A percentile compares a stretch with the other conserved stretches of the same genome.
Conservation (phyloP, 148 eudicot genomes). For the Suaeda aralocaspica region DNA sequence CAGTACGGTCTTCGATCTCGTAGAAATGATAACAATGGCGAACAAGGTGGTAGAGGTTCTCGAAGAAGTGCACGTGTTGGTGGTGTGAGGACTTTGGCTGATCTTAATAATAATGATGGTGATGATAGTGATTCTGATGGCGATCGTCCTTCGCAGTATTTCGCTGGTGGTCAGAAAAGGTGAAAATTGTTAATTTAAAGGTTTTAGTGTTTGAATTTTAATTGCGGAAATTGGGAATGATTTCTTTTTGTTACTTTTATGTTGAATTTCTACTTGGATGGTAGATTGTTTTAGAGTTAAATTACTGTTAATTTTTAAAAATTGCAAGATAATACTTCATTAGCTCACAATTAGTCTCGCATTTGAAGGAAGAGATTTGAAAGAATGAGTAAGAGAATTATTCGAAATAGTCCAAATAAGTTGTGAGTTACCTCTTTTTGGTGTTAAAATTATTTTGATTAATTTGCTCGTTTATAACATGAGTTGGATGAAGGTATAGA, state of each 20-base stretch:
- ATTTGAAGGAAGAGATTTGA: too few relatives aligned
- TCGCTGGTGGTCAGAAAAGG: constrained; percentile 76
- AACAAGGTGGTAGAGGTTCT: not conserved
- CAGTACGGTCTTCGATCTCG: constrained; percentile 47
- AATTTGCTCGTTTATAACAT: too few relatives aligned
- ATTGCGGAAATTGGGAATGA: too few relatives aligned
- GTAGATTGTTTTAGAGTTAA: not conserved
- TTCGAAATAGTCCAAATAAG: too few relatives aligned
- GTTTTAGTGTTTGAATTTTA: not conserved
- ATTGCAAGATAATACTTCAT: too few relatives aligned
- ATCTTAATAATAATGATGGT: constrained; percentile 43
- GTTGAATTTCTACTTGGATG: not conserved
- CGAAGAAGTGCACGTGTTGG: constrained; percentile 21
- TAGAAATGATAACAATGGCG: not conserved
- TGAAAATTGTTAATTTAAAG: constrained; percentile 1
- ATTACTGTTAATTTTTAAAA: not conserved
- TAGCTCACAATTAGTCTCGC: too few relatives aligned
- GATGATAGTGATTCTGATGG: constrained; percentile 41
- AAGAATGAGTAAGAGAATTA: too few relatives aligned
- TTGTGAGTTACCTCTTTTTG: too few relatives aligned
- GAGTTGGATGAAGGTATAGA: too few relatives aligned
- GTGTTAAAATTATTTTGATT: too few relatives aligned
- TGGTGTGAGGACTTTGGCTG: constrained; percentile 50
- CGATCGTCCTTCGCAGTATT: constrained; percentile 52
- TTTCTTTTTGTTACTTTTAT: too few relatives aligned